Percentiles rank a stretch among this genome's conserved stretches.
Conservation (phyloP, 768 basidiomycete species). For the Fomitopsis pulvina region DNA sequence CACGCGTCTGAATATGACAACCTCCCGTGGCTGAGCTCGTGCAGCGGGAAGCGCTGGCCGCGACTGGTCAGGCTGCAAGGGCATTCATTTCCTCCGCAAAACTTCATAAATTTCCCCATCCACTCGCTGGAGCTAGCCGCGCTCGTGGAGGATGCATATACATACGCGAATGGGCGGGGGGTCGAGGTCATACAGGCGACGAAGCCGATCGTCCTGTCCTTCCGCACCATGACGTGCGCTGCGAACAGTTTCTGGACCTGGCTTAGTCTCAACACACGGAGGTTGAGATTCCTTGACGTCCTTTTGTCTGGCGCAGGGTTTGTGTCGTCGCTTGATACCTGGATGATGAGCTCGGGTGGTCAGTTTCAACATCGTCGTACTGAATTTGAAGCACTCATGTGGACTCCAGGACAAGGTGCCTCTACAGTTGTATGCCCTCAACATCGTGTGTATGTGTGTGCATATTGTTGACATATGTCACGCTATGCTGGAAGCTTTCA, state of each 20-base stretch:
- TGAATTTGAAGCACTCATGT: no score
- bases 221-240: neutral
- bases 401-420: neutral
- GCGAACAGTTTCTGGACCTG: neutral
- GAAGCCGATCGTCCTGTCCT: neutral
- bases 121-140: no score
- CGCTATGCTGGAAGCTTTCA: neutral
- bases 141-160: neutral
- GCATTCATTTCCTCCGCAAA: no score
- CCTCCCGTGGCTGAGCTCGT: no score
- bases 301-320: neutral
- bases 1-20: neutral
- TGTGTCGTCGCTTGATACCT: neutral
- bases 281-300: neutral
- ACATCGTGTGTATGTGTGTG: neutral
- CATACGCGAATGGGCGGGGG: neutral
- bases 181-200: neutral
- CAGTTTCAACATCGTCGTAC: no score
- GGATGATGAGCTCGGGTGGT: neutral
- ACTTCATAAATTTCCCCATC: no score
- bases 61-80: no score
- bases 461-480: neutral
- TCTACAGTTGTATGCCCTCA: neutral
- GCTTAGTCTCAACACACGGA: neutral
- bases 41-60: no score